Evolutionary conservation across 345 rosid species (phyloP).

Genomic region (Eucalyptus viminalis): DNA sequence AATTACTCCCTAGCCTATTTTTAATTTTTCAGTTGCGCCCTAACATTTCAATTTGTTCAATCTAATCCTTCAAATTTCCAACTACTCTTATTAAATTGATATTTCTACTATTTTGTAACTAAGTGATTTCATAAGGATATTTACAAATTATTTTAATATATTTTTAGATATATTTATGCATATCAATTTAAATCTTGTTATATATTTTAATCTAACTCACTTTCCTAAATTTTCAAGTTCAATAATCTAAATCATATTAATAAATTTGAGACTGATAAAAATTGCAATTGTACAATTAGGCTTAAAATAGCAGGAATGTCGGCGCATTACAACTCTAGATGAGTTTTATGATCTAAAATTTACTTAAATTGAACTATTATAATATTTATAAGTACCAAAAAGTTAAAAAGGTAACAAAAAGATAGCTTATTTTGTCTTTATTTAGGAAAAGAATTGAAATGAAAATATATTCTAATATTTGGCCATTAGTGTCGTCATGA

Average conservation of each 20-base stretch:
- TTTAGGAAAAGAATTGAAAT: neutral
- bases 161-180: no score
- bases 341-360: no score
- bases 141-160: neutral
- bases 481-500: neutral
- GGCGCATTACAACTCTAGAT: neutral
- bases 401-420: neutral
- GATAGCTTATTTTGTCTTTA: neutral
- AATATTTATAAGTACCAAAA: neutral
- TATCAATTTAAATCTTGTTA: neutral
- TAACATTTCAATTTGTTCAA: neutral
- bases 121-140: neutral
- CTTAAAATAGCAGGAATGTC: neutral
- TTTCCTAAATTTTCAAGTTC: no score
- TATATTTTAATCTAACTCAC: neutral
- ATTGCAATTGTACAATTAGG: neutral
- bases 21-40: neutral
- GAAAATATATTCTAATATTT: neutral
- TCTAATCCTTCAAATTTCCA: neutral
- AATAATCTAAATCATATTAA: neutral
- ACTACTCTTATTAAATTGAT: neutral
- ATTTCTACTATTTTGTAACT: neutral
- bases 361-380: no score
- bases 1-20: neutral
- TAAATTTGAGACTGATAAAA: no score